phyloP scores from a whole-genome alignment of 1,284 basidiomycete species.

The Afroboletus lepidellus region DNA sequence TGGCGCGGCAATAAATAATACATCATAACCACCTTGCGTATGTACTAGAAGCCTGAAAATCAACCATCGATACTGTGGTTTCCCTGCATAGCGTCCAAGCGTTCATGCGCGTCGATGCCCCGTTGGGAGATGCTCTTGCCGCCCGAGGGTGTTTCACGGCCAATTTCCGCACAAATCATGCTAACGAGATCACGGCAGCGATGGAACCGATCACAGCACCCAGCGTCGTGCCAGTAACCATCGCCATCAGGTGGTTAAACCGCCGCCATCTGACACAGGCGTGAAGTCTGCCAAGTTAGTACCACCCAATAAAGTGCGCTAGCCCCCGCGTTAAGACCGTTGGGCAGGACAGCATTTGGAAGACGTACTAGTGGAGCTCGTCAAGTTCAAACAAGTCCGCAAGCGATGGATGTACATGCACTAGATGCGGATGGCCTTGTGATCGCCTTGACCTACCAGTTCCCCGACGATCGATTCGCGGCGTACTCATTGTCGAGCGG shows the following conservation, averaged over 20 bases:
- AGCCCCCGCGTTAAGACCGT: no score
- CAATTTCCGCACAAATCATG: conserved; percentile 55
- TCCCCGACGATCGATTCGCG: conserved; percentile 2
- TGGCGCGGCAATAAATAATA: no score
- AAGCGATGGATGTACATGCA: conserved; percentile 18
- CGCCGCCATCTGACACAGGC: conserved; percentile 50
- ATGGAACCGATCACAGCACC: conserved; percentile 58
- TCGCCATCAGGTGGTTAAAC: conserved; percentile 65
- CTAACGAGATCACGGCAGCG: conserved; percentile 44
- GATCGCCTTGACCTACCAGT: conserved; percentile 12
- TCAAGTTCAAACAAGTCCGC: neutral
- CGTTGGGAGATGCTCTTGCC: neutral
- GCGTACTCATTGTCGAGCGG: conserved; percentile 15
- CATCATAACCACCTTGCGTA: neutral
- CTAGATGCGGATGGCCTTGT: conserved; percentile 18
- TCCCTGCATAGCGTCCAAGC: neutral
- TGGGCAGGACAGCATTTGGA: no score
- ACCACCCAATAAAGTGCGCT: no score
- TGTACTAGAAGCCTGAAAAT: no score
- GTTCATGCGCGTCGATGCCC: neutral
- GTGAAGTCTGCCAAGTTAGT: no score
- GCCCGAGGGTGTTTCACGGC: conserved; percentile 31
- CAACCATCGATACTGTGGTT: no score
- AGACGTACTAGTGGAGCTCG: no score
- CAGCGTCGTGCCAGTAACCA: conserved; percentile 53